These are phyloP conservation scores for Parmelia sp. DNA, from an alignment of 495 filamentous ascomycete species.

Conservation along the genomic window DNA sequence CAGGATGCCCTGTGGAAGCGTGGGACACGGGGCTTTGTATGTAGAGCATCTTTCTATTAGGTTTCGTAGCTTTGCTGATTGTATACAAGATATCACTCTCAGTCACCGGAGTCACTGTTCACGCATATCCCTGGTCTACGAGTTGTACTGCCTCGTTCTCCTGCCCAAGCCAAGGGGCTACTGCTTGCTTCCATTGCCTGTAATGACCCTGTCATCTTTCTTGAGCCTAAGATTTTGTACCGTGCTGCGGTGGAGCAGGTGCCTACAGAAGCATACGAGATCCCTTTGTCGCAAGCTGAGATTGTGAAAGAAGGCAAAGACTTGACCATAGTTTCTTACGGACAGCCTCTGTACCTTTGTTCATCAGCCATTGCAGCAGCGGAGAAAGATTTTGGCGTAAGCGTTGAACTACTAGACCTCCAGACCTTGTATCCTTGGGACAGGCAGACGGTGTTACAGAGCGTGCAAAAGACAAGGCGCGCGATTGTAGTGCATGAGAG, in stretches of 20 bases:
- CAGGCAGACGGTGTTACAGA: conserved; percentile 70
- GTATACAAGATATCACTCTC: conserved; percentile 69
- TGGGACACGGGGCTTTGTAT: conserved; percentile 90
- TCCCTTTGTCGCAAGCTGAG: conserved; percentile 86
- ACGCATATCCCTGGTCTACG: conserved; percentile 84
- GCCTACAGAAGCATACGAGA: conserved; percentile 69
- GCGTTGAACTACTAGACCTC: conserved; percentile 84
- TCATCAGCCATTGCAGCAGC: conserved; percentile 70
- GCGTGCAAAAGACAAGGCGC: conserved; percentile 83
- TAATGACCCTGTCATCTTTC: conserved; percentile 88
- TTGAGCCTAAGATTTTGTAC: conserved; percentile 96
- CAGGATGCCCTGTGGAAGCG: conserved; percentile 88
- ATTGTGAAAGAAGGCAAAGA: conserved; percentile 77
- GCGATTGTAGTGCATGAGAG: conserved; percentile 93
- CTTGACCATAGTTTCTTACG: conserved; percentile 84
- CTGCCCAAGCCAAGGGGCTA: conserved; percentile 86
- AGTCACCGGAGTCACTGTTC: conserved; percentile 89
- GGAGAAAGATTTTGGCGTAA: conserved; percentile 74
- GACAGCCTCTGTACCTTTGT: conserved; percentile 86
- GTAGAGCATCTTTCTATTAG: conserved; percentile 23
- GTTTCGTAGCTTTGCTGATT: conserved; percentile 19
- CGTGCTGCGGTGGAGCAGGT: conserved; percentile 94
- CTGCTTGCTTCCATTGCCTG: conserved; percentile 67
- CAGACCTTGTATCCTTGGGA: conserved; percentile 96
- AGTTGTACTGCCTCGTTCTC: conserved; percentile 85